Evolutionary conservation across 345 rosid species (phyloP), one percentile per base, ranked within the genome.

Genomic region (Turritis glabra): DNA sequence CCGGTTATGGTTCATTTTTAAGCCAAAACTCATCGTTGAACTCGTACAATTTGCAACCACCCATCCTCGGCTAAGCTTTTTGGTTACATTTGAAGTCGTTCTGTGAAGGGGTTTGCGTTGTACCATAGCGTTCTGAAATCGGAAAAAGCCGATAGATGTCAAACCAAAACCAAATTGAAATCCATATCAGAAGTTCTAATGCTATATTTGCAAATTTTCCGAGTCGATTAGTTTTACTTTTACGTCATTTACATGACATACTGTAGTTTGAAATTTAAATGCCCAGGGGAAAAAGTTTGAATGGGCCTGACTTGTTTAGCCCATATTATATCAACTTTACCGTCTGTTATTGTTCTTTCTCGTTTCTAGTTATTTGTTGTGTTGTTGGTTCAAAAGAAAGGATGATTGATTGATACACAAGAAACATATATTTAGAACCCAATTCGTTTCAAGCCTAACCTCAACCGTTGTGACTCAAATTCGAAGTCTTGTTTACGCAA

Each of bases 381-480:
- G 27, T 33, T 10, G 27, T 33, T 60, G 64, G 47, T 21, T 37
- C 10, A 25, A 27, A 9, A 61, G 33, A 61, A 62, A 26, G 2
- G 7, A 50, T 65, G 53, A 22, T 72, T 50, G 30, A 53, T 61
- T 38, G 53, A 26, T 11, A 35, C 1, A 71, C 29, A 60, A 71
- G 66, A 58, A 32, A 32, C 15, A 32, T 38, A 33, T 21, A 10
- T 33, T 18, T 18, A 10, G 6, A 23, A n/a, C 7, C 14, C 8
- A 21, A 32, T 30, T 46, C 0, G 65, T 69, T 57, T 46, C 65
- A 69, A 18, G 43, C 76, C 76, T 51, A 72, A 26, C 18, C 27
- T 60, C 69, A 61, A 50, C 61, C 0, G 32, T 27, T 25, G 2
- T 19, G 43, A 62, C 62, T 38, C 18, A 21, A 19, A 19, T n/a